These are phyloP conservation scores for Brettanomyces anomalus DNA, from an alignment of 805 yeast species.

Conservation along the genomic window DNA sequence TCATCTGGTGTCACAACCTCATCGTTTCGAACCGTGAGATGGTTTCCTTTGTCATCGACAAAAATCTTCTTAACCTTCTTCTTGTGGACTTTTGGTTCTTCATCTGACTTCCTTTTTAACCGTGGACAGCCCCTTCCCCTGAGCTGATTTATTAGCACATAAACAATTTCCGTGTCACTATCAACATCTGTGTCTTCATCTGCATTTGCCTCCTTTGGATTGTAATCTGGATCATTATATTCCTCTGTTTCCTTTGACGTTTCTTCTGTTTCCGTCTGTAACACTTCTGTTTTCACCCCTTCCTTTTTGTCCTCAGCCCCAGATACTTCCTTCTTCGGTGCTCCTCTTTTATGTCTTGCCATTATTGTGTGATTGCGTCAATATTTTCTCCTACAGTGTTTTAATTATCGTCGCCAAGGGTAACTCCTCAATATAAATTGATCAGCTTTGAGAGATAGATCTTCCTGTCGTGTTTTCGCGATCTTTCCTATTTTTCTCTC, in stretches of 20 bases:
- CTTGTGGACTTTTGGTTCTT: constrained; percentile 14
- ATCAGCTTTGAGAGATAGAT: too few relatives aligned
- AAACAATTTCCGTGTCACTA: constrained; percentile 8
- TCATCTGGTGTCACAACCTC: constrained; percentile 75
- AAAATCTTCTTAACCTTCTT: constrained; percentile 22
- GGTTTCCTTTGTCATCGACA: constrained; percentile 58
- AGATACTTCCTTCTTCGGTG: constrained; percentile 2
- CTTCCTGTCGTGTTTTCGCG: background rate
- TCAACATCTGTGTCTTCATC: constrained; percentile 18
- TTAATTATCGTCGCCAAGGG: too few relatives aligned
- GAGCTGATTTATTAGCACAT: constrained; percentile 8
- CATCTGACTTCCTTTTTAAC: constrained; percentile 19
- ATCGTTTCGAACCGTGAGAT: constrained; percentile 56
- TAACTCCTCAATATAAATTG: background rate
- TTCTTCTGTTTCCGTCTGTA: background rate
- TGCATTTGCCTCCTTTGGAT: constrained; percentile 11
- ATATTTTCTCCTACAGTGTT: background rate
- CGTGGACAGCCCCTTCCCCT: constrained; percentile 25
- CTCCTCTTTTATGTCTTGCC: constrained; percentile 2
- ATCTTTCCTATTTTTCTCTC: background rate
- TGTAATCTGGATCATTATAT: constrained; percentile 16
- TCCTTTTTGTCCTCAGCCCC: constrained; percentile 11
- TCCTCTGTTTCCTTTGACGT: constrained; percentile 8
- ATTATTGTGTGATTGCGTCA: background rate
- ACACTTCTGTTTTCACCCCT: constrained; percentile 4